Evolutionary conservation across 2,329 filamentous ascomycete genomes (phyloP).

Genomic region (Alternaria triticimaculans): DNA sequence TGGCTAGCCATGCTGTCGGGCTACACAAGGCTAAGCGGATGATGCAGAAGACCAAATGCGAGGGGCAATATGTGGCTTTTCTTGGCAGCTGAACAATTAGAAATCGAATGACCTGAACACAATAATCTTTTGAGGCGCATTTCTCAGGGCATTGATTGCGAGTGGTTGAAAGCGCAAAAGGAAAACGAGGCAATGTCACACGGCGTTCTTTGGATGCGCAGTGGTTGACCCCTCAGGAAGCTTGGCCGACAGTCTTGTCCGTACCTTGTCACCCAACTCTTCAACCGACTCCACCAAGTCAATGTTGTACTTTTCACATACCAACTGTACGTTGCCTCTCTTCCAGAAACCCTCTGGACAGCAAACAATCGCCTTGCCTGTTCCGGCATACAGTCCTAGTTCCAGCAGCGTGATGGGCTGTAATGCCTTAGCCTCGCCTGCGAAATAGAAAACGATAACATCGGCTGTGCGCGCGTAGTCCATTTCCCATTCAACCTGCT

Average conservation of each 20-base stretch:
- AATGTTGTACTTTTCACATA: constrained; percentile 57
- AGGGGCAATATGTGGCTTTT: constrained; percentile 3
- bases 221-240: neutral
- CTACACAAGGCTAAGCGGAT: neutral
- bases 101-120: neutral
- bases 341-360: constrained; percentile 63
- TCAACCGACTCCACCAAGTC: constrained; percentile 53
- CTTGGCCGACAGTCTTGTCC: constrained; percentile 21
- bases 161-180: neutral
- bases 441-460: constrained; percentile 64
- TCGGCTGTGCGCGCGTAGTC: constrained; percentile 62
- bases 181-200: neutral
- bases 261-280: constrained; percentile 48
- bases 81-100: constrained; percentile 11
- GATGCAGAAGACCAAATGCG: neutral
- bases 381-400: constrained; percentile 60
- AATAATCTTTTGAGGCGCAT: neutral
- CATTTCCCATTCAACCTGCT: constrained; percentile 69
- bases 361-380: constrained; percentile 58
- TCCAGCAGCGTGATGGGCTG: constrained; percentile 67
- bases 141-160: neutral
- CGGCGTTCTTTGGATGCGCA: neutral
- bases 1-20: neutral
- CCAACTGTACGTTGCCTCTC: constrained; percentile 66
- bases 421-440: constrained; percentile 51